phyloP scores from a whole-genome alignment of 768 basidiomycete species.

The Rhizopogon rudus region DNA sequence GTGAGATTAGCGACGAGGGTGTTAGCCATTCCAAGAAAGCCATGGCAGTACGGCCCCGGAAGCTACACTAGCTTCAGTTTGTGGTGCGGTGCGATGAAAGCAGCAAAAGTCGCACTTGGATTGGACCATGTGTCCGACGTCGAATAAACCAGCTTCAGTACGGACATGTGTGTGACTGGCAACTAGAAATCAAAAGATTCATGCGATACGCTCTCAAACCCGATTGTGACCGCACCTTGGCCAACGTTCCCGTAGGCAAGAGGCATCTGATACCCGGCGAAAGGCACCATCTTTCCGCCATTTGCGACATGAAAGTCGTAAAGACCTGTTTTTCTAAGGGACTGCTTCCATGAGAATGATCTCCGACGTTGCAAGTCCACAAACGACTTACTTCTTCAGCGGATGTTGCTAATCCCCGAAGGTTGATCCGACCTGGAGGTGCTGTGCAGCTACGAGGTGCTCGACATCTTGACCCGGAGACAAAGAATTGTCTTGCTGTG shows the following conservation, averaged over 20 bases:
- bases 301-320: conserved; percentile 86
- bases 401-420: neutral
- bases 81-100: neutral
- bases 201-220: conserved; percentile 3
- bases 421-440: neutral
- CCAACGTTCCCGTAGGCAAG: conserved; percentile 79
- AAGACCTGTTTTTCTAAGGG: conserved; percentile 60
- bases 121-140: conserved; percentile 99
- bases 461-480: conserved; percentile 2
- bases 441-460: neutral
- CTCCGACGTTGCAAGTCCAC: too few relatives aligned
- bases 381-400: neutral
- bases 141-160: conserved; percentile 80
- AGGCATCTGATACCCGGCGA: conserved; percentile 96
- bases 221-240: conserved; percentile 48
- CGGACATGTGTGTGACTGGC: conserved; percentile 90
- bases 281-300: conserved; percentile 92
- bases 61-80: conserved; percentile 38
- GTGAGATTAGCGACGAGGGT: conserved; percentile 69
- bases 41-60: conserved; percentile 73
- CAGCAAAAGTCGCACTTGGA: conserved; percentile 51
- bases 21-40: conserved; percentile 87
- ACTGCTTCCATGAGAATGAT: conserved; percentile 17
- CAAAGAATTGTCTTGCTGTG: neutral
- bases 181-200: conserved; percentile 39